Evolutionary conservation across 2,329 filamentous ascomycete species (phyloP).

Genomic region (Fusarium pininemorale): DNA sequence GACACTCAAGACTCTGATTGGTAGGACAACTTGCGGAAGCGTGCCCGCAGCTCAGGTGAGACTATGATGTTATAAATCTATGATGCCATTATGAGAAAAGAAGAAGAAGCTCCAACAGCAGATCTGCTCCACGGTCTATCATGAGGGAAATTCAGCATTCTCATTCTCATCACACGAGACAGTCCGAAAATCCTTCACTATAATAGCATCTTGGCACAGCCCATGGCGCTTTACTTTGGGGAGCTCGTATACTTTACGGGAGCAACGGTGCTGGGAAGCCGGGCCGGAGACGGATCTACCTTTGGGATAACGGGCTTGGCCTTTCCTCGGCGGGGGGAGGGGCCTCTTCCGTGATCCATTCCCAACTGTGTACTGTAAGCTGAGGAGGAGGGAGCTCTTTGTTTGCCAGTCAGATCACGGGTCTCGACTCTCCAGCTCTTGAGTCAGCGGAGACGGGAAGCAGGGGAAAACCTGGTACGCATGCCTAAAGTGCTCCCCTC

Average conservation of each 20-base stretch:
- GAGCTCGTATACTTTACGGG: not conserved
- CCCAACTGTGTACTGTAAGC: not conserved
- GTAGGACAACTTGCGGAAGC: not conserved
- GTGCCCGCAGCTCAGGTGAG: constrained; percentile 23
- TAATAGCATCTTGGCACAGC: constrained; percentile 6
- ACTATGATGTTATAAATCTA: constrained; percentile 27
- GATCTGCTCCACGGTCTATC: not conserved
- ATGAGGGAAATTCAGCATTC: not conserved
- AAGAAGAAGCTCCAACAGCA: constrained; percentile 15
- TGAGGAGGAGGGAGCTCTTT: not conserved
- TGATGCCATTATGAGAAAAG: constrained; percentile 23
- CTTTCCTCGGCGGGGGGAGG: not conserved
- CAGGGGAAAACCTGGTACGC: constrained; percentile 9
- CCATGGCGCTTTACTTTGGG: not conserved
- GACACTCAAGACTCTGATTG: constrained; percentile 21
- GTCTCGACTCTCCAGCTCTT: not conserved
- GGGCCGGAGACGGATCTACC: not conserved
- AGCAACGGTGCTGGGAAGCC: constrained; percentile 1
- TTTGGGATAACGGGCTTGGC: not conserved
- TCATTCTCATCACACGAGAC: constrained; percentile 7
- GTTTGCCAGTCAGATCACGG: not conserved
- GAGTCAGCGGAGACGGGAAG: constrained; percentile 4
- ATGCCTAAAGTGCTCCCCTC: not conserved
- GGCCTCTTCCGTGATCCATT: not conserved
- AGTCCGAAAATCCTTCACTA: not conserved